Evolutionary conservation across 108 stramenopile genomes (phyloP).

Genomic region (Ochromonas danica): DNA sequence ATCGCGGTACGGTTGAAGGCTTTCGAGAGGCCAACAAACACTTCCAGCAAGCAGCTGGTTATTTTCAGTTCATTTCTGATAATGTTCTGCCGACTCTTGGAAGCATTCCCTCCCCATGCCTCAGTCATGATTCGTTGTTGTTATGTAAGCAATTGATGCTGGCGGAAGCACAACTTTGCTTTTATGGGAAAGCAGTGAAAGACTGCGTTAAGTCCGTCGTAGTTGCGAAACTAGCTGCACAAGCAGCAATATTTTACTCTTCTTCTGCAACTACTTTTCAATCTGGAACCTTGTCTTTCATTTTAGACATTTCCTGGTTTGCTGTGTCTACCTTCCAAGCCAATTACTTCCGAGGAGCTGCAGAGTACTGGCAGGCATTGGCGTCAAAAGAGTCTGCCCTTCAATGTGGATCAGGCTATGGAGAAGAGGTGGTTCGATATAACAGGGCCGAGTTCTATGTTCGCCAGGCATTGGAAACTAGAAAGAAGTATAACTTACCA

Average conservation of each 20-base stretch:
- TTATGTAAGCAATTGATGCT: constrained; percentile 37
- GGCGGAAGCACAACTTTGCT: constrained; percentile 52
- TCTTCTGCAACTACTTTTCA: background rate
- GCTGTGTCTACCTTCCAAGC: constrained; percentile 38
- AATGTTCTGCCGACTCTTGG: constrained; percentile 11
- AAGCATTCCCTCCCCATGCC: constrained; percentile 1
- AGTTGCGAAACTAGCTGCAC: constrained; percentile 34
- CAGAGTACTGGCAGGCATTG: constrained; percentile 38
- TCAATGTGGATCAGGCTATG: constrained; percentile 20
- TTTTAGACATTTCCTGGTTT: constrained; percentile 44
- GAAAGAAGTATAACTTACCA: background rate
- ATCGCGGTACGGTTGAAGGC: constrained; percentile 35
- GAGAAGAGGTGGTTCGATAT: background rate
- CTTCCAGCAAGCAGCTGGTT: constrained; percentile 46
- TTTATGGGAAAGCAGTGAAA: constrained; percentile 49
- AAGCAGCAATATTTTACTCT: constrained; percentile 34
- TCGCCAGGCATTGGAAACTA: constrained; percentile 3
- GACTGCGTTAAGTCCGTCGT: constrained; percentile 25
- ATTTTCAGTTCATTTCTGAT: constrained; percentile 31
- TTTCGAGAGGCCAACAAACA: constrained; percentile 36
- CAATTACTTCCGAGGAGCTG: constrained; percentile 42
- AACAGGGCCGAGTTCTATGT: background rate
- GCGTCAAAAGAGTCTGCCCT: constrained; percentile 27
- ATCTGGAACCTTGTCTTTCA: background rate
- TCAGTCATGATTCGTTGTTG: constrained; percentile 37